phyloP scores from a whole-genome alignment of 2,329 filamentous ascomycete genomes.

The Hypoxylon sp. region DNA sequence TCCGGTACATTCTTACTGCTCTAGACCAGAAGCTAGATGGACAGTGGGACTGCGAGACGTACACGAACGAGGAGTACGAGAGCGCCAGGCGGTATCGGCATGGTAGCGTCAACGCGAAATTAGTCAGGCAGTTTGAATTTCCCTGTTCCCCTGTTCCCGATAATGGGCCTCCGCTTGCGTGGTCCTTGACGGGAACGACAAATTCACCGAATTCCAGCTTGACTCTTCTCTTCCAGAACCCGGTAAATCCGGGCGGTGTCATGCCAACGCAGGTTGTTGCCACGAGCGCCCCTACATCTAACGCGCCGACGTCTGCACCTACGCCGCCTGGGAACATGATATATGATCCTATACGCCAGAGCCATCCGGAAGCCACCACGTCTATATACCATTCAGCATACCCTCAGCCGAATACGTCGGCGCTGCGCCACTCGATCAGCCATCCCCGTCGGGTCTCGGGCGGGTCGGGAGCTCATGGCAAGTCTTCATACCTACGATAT shows the following conservation, averaged over 20 bases:
- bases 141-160: slow-evolving; percentile 55
- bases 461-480: slow-evolving; percentile 31
- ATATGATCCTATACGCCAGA: slow-evolving; percentile 67
- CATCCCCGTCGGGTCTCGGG: slow-evolving; percentile 40
- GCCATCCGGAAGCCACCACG: slow-evolving; percentile 56
- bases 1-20: slow-evolving; percentile 85
- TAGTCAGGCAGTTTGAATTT: slow-evolving; percentile 54
- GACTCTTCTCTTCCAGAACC: slow-evolving; percentile 78
- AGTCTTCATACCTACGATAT: slow-evolving; percentile 40
- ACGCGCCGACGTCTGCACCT: slow-evolving; percentile 50
- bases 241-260: slow-evolving; percentile 36
- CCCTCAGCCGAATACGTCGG: slow-evolving; percentile 58
- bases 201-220: slow-evolving; percentile 86
- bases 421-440: slow-evolving; percentile 54
- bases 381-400: slow-evolving; percentile 59
- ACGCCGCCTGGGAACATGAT: slow-evolving; percentile 66
- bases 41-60: slow-evolving; percentile 78
- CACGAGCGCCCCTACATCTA: slow-evolving; percentile 25
- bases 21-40: slow-evolving; percentile 88
- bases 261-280: slow-evolving; percentile 28
- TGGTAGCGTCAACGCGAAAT: slow-evolving; percentile 52
- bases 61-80: slow-evolving; percentile 78
- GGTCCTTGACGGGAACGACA: slow-evolving; percentile 86
- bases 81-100: slow-evolving; percentile 65
- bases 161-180: slow-evolving; percentile 70